Conservation (phyloP, 2,329 filamentous ascomycete genomes). For the Didymella segeticola region DNA sequence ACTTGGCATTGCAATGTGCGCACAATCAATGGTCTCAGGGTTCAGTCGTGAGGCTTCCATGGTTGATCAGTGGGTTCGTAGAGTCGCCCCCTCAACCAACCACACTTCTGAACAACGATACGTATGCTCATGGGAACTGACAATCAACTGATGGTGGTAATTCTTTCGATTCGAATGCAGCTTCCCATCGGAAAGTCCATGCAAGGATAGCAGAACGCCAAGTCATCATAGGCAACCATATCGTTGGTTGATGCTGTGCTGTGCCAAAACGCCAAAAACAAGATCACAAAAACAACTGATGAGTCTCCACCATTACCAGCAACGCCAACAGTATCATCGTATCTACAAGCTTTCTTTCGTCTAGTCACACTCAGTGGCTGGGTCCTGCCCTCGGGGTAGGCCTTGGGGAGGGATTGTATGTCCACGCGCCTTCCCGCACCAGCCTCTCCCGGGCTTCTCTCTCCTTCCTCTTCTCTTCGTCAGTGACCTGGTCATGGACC, state of each 20-base stretch:
- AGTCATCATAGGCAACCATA: constrained; percentile 15
- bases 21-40: neutral
- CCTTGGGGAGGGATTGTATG: constrained; percentile 44
- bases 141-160: neutral
- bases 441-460: constrained; percentile 79
- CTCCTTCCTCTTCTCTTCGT: constrained; percentile 85
- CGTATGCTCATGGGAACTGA: neutral
- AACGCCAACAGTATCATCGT: constrained; percentile 4
- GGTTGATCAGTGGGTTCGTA: neutral
- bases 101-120: neutral
- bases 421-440: constrained; percentile 83
- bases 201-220: constrained; percentile 9
- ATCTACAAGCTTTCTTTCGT: neutral
- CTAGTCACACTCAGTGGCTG: constrained; percentile 1
- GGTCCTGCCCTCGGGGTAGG: constrained; percentile 28
- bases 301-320: neutral
- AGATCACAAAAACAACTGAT: neutral
- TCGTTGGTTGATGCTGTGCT: constrained; percentile 9
- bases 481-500: constrained; percentile 82
- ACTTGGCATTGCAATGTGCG: neutral
- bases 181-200: constrained; percentile 15
- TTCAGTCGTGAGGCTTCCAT: neutral
- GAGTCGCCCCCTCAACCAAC: constrained; percentile 6
- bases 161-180: constrained; percentile 8
- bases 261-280: constrained; percentile 9